A percentile compares a stretch with the other conserved stretches of the same genome.
These are phyloP conservation scores for Ceratocystis papillata DNA, from an alignment of 2,329 filamentous ascomycete species.

Conservation along the genomic window DNA sequence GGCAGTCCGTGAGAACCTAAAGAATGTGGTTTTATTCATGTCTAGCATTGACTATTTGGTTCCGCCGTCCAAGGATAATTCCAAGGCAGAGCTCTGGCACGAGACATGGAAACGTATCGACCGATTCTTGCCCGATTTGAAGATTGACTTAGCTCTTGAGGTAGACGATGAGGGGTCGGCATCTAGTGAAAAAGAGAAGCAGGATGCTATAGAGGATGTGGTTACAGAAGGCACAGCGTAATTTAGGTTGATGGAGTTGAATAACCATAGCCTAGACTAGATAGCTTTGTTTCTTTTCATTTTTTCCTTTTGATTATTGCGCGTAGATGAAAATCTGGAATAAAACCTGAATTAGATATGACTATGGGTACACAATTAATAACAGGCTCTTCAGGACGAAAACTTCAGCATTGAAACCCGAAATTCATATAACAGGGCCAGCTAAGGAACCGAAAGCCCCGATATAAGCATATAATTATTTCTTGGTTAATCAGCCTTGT, in stretches of 20 bases:
- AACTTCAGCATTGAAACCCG: not conserved
- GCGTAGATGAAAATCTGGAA: not conserved
- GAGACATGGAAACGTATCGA: constrained; percentile 58
- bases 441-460: not conserved
- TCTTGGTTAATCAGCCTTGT: not conserved
- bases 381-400: not conserved
- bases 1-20: constrained; percentile 86
- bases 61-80: constrained; percentile 49
- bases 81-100: constrained; percentile 47
- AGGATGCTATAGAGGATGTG: not conserved
- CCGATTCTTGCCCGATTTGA: constrained; percentile 51
- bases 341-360: not conserved
- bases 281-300: not conserved
- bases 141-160: constrained; percentile 46
- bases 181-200: not conserved
- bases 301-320: not conserved
- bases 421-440: not conserved
- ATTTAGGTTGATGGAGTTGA: not conserved
- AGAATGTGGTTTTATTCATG: constrained; percentile 95
- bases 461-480: not conserved
- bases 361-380: not conserved
- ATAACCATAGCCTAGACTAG: not conserved
- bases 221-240: not conserved
- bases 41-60: constrained; percentile 75
- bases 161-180: constrained; percentile 28